Base-by-base conservation (phyloP, 139 green algal genomes). In the Desmodesmus armatus region DNA sequence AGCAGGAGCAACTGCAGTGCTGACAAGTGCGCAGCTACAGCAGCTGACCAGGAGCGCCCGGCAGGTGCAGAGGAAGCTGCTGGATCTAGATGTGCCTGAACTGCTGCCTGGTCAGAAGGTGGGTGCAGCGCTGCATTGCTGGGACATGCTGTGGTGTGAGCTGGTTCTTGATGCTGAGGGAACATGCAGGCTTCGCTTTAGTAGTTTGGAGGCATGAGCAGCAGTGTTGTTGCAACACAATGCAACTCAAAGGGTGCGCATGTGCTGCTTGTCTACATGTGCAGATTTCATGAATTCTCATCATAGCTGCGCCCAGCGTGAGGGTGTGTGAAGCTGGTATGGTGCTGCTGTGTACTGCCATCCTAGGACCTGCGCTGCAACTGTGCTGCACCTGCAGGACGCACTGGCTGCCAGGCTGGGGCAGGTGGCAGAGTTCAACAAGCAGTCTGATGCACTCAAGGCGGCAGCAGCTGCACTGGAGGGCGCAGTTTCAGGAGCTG, bases 391-490 rank as follows among this genome's bases (percentile, higher is more conserved):
- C 29, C 44, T 43, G 73, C 73, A 80, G 73, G 44, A 77, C 27
- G n/a, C 43, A 1, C 41, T 40, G 55, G 29, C 47, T 4, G 25
- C 9, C 29, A 31, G 41, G 13, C 41, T 55, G 60, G 37, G 6
- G 2, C 78, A 65, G 78, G 62, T 76, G 47, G 33, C 62, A 69
- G 62, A 84, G 29, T 76, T 75, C 60, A 71, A 84, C 41, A 13
- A 76, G 27, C 62, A 77, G 62, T 23, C 7, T 2, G 55, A 51
- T 15, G 41, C 41, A 5, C 41, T 77, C 29, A 11, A 39, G 29
- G 40, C 62, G 53, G 41, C 78, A 67, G 78, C 62, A 21, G 78
- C 27, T 35, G 62, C 35, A 0, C 41, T 70, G 65, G 78, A 82
- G 33, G 17, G 29, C 31, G 25, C 31, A 29, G 25, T 80, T 13